Base-by-base conservation (phyloP, 129 eudicot species). In the Calendula officinalis region DNA sequence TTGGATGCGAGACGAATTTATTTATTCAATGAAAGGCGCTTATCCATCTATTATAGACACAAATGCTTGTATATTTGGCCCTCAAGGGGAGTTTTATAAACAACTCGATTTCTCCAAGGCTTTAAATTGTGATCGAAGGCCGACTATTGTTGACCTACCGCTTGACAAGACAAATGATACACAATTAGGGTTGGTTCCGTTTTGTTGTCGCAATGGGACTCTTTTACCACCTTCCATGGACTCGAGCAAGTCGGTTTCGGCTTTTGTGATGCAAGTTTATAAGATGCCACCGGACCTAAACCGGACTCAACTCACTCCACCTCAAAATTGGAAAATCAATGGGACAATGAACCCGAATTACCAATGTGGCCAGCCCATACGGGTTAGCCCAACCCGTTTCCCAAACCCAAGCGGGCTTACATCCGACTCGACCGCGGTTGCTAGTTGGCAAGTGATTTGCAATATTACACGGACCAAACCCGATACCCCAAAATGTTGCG, bases 71-170 rank as follows among this genome's bases (percentile, higher is more conserved):
- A 70, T 87, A n/a, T 84, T 75, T 53, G 95, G 91, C 30, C 54
- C 74, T 5, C 95, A 84, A 58, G 87, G 87, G 3, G 67, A 68
- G 53, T 74, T 65, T 68, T 79, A 79, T 67, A 63, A 74, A 34
- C 67, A 71, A 8, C 60, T 87, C n/a, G 91, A 84, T 62, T 87
- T 87, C 60, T 78, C 88, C 0, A 72, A 51, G 12, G 91, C 68
- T 41, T 65, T 84, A 50, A 81, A 59, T 32, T 87, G 95, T 30
- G 77, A 78, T 32, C 81, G 68, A 75, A 74, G 75, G 10, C 95
- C 95, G n/a, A 82, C 78, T 9, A 87, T 87, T 14, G 39, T 84
- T 7, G 95, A 87, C 66, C 88, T 87, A 37, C 95, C 91, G 7
- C 69, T 81, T 0, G 74, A 77, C 10, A 87, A 68, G 59, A 49